Base-by-base conservation (phyloP, 2,329 filamentous ascomycete species). In the Colletotrichum lindemuthianum region DNA sequence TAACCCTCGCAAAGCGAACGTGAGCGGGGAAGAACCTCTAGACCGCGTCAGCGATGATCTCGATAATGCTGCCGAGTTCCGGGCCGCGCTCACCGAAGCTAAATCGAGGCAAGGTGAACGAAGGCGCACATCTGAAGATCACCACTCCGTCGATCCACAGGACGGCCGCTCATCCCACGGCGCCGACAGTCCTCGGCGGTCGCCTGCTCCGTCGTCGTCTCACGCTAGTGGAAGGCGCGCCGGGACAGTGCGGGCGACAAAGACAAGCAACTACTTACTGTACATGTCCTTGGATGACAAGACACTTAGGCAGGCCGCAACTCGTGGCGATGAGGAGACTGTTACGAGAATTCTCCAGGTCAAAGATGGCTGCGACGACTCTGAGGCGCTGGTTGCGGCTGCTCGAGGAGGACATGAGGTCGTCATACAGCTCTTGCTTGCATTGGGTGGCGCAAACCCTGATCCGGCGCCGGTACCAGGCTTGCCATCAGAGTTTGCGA, bases 321-420 rank as follows among this genome's bases (percentile, higher is more conserved):
- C 84, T 4, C 82, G 83, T 34, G 87, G 87, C 15, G 87, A 90
- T 60, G 81, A 86, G 65, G 86, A 88, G 71, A 88, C 85, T 8
- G 86, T 88, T 33, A 86, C 81, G 39, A 82, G 85, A 49, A 86
- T 90, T 59, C 72, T 90, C 16, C 84, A 88, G 69, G 86, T 90
- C 32, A 85, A 86, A 68, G 85, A 86, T 37, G 81, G 80, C 10
- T 86, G 83, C 63, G 85, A 89, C 67, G 95, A 98, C 73, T 89
- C 94, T 1, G 91, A 94, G 69, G 92, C 93, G 49, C 89, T 97
- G 77, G 93, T 97, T 59, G 93, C 92, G 59, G 96, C 96, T 24
- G 94, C 96, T 36, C 90, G 93, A 76, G 96, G 94, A 61, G 96
- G 96, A 1, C 95, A 99, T 72, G 90, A 94, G 70, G 88, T 95